Percentiles rank a stretch among this genome's conserved stretches.
phyloP scores from a whole-genome alignment of 2,329 filamentous ascomycete genomes.

The Colletotrichum cordylinicola region DNA sequence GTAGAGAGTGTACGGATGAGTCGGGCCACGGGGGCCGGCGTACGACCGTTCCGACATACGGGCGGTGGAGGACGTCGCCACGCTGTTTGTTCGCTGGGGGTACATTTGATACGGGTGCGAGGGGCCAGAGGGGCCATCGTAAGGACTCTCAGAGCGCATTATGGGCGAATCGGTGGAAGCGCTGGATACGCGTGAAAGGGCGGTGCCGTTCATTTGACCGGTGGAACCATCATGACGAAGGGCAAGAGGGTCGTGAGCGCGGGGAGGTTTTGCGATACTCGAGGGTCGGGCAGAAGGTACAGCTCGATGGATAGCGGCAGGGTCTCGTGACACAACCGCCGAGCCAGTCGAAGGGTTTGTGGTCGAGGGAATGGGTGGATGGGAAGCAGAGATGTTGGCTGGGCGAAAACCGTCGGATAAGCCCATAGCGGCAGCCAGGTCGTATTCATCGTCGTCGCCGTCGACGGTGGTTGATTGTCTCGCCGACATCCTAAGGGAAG shows the following conservation, averaged over 20 bases:
- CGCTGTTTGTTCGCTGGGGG: conserved; percentile 73
- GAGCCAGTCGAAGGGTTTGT: conserved; percentile 25
- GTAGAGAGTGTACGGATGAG: conserved; percentile 88
- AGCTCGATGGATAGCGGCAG: conserved; percentile 21
- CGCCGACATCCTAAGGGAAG: conserved; percentile 47
- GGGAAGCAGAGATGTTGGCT: conserved; percentile 26
- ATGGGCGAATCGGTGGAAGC: conserved; percentile 42
- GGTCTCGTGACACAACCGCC: conserved; percentile 20
- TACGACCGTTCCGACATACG: conserved; percentile 64
- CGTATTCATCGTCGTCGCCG: conserved; percentile 52
- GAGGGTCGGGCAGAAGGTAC: conserved; percentile 47
- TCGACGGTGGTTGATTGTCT: conserved; percentile 36
- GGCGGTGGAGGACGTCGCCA: conserved; percentile 74
- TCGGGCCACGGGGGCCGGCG: conserved; percentile 67
- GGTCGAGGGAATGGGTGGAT: conserved; percentile 27
- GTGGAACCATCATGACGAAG: conserved; percentile 57
- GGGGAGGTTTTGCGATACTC: conserved; percentile 61
- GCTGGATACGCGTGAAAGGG: conserved; percentile 30
- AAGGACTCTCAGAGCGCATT: conserved; percentile 64
- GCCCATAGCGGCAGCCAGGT: conserved; percentile 53
- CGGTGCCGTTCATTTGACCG: neutral
- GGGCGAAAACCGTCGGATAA: conserved; percentile 61
- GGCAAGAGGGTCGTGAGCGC: conserved; percentile 53
- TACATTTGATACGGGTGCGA: conserved; percentile 89
- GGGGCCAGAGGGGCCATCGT: conserved; percentile 73